These are phyloP conservation scores for Claviceps digitariae DNA, from an alignment of 2,329 filamentous ascomycete genomes.

Conservation along the genomic window DNA sequence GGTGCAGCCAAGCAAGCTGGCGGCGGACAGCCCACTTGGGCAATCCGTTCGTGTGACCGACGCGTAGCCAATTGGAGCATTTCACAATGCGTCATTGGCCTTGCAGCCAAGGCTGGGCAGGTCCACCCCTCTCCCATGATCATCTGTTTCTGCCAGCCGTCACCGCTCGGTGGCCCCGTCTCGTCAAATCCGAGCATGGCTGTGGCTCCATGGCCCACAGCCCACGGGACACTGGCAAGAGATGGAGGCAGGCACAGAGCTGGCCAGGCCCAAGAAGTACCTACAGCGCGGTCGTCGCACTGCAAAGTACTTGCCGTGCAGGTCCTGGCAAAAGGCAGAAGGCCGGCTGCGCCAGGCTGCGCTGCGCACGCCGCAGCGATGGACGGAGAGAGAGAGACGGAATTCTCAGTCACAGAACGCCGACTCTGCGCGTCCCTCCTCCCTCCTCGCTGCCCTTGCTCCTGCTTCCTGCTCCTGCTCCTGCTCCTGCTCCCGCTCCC, in stretches of 20 bases:
- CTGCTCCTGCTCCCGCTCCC: not conserved
- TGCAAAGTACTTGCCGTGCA: not conserved
- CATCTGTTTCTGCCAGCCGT: slow-evolving; percentile 16
- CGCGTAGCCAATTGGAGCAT: not conserved
- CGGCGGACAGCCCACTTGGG: not conserved
- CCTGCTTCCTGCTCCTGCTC: not conserved
- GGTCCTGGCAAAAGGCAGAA: not conserved
- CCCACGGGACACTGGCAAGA: not conserved
- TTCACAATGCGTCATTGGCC: slow-evolving; percentile 18
- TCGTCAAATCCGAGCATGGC: not conserved
- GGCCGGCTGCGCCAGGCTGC: slow-evolving; percentile 4
- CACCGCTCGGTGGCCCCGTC: slow-evolving; percentile 14
- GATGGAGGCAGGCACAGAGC: not conserved
- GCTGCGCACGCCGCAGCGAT: not conserved
- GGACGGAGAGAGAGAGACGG: slow-evolving; percentile 6
- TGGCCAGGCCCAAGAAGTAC: not conserved
- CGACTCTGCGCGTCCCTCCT: slow-evolving; percentile 5
- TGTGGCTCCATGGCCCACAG: not conserved
- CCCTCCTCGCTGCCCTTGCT: not conserved
- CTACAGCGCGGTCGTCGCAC: not conserved
- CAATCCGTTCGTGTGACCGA: not conserved
- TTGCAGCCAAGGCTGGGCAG: slow-evolving; percentile 10
- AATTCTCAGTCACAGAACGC: slow-evolving; percentile 5
- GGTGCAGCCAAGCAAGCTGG: not conserved
- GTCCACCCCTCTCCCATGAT: slow-evolving; percentile 10